These are phyloP conservation scores for Amaranthus cruentus DNA, from an alignment of 148 eudicot genomes.

Conservation along the genomic window DNA sequence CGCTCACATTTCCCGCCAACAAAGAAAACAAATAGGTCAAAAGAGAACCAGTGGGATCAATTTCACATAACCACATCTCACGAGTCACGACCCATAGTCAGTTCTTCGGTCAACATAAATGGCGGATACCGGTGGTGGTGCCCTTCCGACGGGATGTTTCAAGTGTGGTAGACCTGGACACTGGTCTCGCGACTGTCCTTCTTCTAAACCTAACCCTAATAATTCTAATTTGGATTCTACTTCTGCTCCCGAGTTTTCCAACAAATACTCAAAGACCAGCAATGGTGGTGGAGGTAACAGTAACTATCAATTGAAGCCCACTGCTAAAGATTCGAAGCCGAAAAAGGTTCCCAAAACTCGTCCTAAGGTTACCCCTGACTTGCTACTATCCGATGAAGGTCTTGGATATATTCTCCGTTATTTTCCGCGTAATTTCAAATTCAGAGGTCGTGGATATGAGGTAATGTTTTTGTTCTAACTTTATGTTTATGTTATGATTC, in stretches of 20 bases:
- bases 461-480: slow-evolving; percentile 24
- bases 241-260: slow-evolving; percentile 13
- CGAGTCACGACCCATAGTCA: not conserved
- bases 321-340: slow-evolving; percentile 38
- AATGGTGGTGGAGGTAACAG: slow-evolving; percentile 1
- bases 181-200: slow-evolving; percentile 96
- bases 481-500: not conserved
- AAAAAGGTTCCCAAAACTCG: slow-evolving; percentile 55
- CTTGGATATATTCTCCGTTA: slow-evolving; percentile 75
- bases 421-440: slow-evolving; percentile 68
- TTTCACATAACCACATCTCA: not conserved
- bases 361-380: slow-evolving; percentile 79
- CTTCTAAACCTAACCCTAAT: slow-evolving; percentile 35
- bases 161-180: slow-evolving; percentile 98
- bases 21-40: not conserved
- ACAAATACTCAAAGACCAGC: not conserved
- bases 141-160: slow-evolving; percentile 91
- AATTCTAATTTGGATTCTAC: slow-evolving; percentile 13
- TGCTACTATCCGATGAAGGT: slow-evolving; percentile 71
- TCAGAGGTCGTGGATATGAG: slow-evolving; percentile 77
- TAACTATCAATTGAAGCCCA: slow-evolving; percentile 7
- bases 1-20: slow-evolving; percentile 13
- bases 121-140: slow-evolving; percentile 28
- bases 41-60: not conserved
- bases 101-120: slow-evolving; percentile 14